These are phyloP conservation scores for Amanita subjunquillea DNA, from an alignment of 768 basidiomycete genomes.

Conservation along the genomic window DNA sequence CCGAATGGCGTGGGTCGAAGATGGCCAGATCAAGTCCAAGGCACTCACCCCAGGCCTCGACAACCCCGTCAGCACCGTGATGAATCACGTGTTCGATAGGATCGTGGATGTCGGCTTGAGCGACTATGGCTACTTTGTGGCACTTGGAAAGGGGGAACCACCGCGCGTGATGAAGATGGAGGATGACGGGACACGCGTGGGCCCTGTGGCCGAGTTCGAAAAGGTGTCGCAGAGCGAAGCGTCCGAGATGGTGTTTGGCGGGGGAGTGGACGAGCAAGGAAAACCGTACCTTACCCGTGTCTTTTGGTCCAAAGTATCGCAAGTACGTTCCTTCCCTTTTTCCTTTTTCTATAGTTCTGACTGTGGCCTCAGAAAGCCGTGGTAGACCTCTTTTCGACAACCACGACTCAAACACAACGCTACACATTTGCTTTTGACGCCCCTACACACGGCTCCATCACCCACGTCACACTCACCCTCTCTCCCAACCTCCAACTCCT, in stretches of 20 bases:
- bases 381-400: constrained; percentile 42
- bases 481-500: constrained; percentile 22
- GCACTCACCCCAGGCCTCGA: constrained; percentile 12
- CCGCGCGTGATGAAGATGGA: constrained; percentile 45
- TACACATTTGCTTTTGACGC: constrained; percentile 61
- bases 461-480: constrained; percentile 26
- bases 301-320: constrained; percentile 50
- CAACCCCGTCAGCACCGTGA: neutral
- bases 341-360: neutral
- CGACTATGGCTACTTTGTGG: constrained; percentile 51
- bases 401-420: constrained; percentile 37
- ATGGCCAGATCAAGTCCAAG: constrained; percentile 37
- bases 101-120: constrained; percentile 55
- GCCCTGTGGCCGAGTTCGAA: neutral
- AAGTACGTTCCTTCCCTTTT: constrained; percentile 26
- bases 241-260: constrained; percentile 45
- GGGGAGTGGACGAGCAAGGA: constrained; percentile 40
- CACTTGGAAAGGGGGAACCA: constrained; percentile 41
- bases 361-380: constrained; percentile 34
- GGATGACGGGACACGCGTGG: constrained; percentile 22
- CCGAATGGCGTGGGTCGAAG: constrained; percentile 45
- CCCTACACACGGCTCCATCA: constrained; percentile 52
- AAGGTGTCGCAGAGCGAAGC: constrained; percentile 24
- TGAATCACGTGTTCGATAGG: constrained; percentile 25
- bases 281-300: constrained; percentile 49